Evolutionary conservation across 805 yeast species (phyloP).

Genomic region (Crinitomyces ghanaensis): DNA sequence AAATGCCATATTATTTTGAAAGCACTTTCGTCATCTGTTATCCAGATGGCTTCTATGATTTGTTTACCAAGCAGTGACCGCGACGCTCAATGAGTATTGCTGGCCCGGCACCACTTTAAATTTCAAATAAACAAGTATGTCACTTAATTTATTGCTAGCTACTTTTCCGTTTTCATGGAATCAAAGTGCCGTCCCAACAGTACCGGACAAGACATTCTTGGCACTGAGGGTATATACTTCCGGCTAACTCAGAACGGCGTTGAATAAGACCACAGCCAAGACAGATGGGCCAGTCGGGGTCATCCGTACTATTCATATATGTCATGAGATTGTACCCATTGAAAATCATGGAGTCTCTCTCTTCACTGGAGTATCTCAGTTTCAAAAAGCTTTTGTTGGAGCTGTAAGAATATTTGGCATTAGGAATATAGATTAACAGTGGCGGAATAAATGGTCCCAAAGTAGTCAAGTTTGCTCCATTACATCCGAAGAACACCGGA

Average conservation of each 20-base stretch:
- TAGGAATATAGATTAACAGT: slow-evolving; percentile 65
- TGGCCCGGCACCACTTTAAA: too few relatives aligned
- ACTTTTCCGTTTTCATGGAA: too few relatives aligned
- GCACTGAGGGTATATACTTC: slow-evolving; percentile 65
- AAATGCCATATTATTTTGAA: too few relatives aligned
- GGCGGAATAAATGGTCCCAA: slow-evolving; percentile 47
- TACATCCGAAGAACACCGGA: slow-evolving; percentile 80
- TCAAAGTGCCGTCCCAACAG: slow-evolving; percentile 83
- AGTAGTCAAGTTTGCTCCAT: slow-evolving; percentile 45
- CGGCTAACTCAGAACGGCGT: slow-evolving; percentile 52
- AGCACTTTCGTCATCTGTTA: too few relatives aligned
- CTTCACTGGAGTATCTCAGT: slow-evolving; percentile 48
- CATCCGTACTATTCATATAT: slow-evolving; percentile 58
- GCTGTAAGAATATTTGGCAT: slow-evolving; percentile 50
- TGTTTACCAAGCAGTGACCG: too few relatives aligned
- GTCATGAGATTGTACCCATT: slow-evolving; percentile 73
- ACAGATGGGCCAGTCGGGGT: slow-evolving; percentile 61
- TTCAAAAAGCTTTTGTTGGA: slow-evolving; percentile 69
- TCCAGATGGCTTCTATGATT: too few relatives aligned
- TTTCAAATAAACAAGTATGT: too few relatives aligned
- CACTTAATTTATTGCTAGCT: too few relatives aligned
- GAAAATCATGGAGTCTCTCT: slow-evolving; percentile 47
- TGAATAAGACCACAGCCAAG: slow-evolving; percentile 78
- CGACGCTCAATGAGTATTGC: too few relatives aligned
- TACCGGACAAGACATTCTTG: slow-evolving; percentile 56